Conservation (phyloP, 345 rosid species). For the Geranium brycei region DNA sequence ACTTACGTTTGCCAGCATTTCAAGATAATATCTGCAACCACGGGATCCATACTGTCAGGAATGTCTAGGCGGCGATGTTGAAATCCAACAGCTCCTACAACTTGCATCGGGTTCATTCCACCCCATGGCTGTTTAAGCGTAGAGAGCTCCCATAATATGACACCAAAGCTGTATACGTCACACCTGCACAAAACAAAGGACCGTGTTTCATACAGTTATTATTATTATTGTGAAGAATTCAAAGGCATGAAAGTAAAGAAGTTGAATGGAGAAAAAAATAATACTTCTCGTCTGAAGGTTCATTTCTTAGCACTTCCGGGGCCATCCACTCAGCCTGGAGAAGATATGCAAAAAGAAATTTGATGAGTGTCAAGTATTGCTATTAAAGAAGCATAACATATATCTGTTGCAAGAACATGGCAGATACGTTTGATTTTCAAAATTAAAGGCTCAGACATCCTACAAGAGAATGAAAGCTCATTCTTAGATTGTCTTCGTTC, state of each 20-base stretch:
- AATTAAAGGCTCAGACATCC: too few relatives aligned
- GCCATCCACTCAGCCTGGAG: conserved; percentile 99
- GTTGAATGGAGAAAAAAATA: conserved; percentile 3
- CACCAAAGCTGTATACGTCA: conserved; percentile 90
- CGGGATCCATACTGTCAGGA: conserved; percentile 54
- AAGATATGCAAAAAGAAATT: background rate
- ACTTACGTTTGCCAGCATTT: conserved; percentile 92
- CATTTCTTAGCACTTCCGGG: conserved; percentile 91
- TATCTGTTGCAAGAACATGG: too few relatives aligned
- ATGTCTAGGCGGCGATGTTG: conserved; percentile 88
- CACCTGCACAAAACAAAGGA: conserved; percentile 37
- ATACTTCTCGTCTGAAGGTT: conserved; percentile 95
- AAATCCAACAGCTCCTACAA: conserved; percentile 96
- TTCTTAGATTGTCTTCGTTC: too few relatives aligned
- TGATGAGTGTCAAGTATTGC: too few relatives aligned
- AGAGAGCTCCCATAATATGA: conserved; percentile 85
- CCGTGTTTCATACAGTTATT: conserved; percentile 2
- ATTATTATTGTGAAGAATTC: background rate
- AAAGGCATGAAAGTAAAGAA: background rate
- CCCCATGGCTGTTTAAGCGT: conserved; percentile 90
- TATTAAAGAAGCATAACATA: too few relatives aligned
- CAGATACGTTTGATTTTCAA: too few relatives aligned
- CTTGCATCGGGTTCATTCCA: conserved; percentile 98
- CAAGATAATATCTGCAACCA: conserved; percentile 59
- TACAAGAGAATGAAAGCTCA: too few relatives aligned